phyloP scores from a whole-genome alignment of 1,284 basidiomycete genomes.

The Salmacisia buchloeana region DNA sequence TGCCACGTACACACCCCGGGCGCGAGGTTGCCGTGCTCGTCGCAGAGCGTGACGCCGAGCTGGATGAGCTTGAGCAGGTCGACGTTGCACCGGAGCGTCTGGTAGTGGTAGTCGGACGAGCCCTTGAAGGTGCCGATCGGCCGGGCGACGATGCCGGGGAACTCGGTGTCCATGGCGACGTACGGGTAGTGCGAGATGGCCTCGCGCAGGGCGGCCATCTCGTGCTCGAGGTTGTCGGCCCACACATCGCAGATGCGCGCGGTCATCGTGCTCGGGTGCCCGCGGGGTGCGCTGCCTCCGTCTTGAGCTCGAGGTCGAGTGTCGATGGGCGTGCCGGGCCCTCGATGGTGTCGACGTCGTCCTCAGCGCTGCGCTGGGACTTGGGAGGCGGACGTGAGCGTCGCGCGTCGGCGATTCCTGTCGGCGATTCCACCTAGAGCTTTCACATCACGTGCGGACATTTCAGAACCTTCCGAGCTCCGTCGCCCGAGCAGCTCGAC shows the following conservation, averaged over 20 bases:
- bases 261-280: conserved; percentile 23
- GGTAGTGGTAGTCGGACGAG: conserved; percentile 96
- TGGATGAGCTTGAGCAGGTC: conserved; percentile 97
- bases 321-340: not conserved
- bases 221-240: conserved; percentile 83
- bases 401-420: too few relatives aligned
- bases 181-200: conserved; percentile 86
- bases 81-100: conserved; percentile 93
- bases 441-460: too few relatives aligned
- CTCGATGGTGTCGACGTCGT: not conserved
- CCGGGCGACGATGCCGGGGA: conserved; percentile 94
- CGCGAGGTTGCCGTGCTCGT: conserved; percentile 85
- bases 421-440: too few relatives aligned
- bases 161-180: conserved; percentile 98
- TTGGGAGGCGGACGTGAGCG: not conserved
- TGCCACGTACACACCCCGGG: conserved; percentile 86
- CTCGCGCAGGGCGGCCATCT: conserved; percentile 80
- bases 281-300: not conserved
- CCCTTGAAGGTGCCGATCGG: conserved; percentile 95
- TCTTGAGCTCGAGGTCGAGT: not conserved
- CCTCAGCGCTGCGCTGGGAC: not conserved
- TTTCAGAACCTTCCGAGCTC: too few relatives aligned
- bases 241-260: conserved; percentile 67
- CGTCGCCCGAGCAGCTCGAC: too few relatives aligned
- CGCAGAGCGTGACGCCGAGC: conserved; percentile 86